Evolutionary conservation across 352 stramenopile genomes (phyloP), one percentile per base, ranked within the genome.

Genomic region (Pythium scleroteichum): DNA sequence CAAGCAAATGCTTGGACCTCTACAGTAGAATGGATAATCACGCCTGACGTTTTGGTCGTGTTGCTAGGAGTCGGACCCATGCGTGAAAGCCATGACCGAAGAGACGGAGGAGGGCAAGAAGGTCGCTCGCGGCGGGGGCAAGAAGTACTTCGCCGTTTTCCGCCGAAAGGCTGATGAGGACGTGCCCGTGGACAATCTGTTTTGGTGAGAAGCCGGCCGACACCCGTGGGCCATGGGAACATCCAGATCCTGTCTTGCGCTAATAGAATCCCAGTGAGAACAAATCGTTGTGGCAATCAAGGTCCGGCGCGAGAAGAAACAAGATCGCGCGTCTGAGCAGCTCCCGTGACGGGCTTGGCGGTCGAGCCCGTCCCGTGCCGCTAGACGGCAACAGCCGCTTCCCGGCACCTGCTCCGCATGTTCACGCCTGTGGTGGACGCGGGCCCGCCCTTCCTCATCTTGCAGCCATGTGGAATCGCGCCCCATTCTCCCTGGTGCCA

Each of bases 51-150:
- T 13, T n/a, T 23, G 1, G 16, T 45, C 5, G 19, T 53, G 10
- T 47, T 35, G 10, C 29, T 35, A 96, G 67, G 76, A 73, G 27
- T 70, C 66, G 16, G 97, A 99, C 75, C 88, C 92, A 12, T 98
- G 93, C 62, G 90, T 99, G 32, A 79, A 89, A 48, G 91, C 95
- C 29, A 99, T 99, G 92, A 97, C 80, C 24, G 87, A 93, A 44
- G 93, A 98, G 64, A 99, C 97, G 0, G 97, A 99, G 79, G 97
- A 99, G 90, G 92, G 96, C 53, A 99, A 99, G 78, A 99, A 99
- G 68, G 97, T 99, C 5, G 90, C 80, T 62, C 81, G 96, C 50
- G 85, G 86, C 49, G 83, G 84, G 23, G 85, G 89, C 64, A 91
- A 92, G 57, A 98, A 98, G 66, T 96, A 92, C 59, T 67, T 91